Conservation (phyloP, 1,284 basidiomycete genomes). For the Phenoliferia sp. region DNA sequence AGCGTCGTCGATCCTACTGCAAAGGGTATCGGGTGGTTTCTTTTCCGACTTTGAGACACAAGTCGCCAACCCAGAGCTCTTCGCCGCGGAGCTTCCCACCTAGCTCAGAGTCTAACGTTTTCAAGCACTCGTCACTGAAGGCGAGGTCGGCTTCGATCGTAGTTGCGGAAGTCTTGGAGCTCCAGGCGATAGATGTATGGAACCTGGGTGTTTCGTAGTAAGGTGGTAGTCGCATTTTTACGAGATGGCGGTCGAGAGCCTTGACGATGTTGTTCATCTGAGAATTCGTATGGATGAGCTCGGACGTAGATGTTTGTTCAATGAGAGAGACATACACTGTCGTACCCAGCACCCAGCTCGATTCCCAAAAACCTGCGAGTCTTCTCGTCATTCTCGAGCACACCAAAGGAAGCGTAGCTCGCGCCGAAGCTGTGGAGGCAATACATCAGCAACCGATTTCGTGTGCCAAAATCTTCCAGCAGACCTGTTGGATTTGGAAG, state of each 20-base stretch:
- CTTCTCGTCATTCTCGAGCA: conserved; percentile 68
- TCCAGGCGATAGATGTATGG: conserved; percentile 74
- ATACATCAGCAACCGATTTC: too few species aligned
- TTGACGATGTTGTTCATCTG: conserved; percentile 56
- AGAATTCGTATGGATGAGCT: not conserved
- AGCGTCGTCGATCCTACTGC: not conserved
- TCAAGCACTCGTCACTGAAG: not conserved
- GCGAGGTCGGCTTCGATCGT: not conserved
- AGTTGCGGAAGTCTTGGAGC: not conserved
- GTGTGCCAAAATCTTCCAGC: not conserved
- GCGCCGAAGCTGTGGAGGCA: conserved; percentile 60
- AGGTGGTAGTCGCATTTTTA: conserved; percentile 58
- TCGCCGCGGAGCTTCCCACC: conserved; percentile 14
- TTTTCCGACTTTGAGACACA: conserved; percentile 27
- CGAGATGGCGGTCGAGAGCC: conserved; percentile 54
- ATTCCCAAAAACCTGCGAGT: conserved; percentile 67
- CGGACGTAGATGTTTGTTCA: not conserved
- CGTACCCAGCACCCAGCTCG: conserved; percentile 70
- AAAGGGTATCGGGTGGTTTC: conserved; percentile 7
- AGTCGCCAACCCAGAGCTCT: conserved; percentile 13
- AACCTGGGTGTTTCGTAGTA: conserved; percentile 70
- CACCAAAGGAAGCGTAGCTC: conserved; percentile 64
- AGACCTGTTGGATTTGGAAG: not conserved
- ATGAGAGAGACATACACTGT: conserved; percentile 55
- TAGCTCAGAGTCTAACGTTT: not conserved